Conservation (phyloP, 2,329 filamentous ascomycete genomes). For the Penicillium sp. region DNA sequence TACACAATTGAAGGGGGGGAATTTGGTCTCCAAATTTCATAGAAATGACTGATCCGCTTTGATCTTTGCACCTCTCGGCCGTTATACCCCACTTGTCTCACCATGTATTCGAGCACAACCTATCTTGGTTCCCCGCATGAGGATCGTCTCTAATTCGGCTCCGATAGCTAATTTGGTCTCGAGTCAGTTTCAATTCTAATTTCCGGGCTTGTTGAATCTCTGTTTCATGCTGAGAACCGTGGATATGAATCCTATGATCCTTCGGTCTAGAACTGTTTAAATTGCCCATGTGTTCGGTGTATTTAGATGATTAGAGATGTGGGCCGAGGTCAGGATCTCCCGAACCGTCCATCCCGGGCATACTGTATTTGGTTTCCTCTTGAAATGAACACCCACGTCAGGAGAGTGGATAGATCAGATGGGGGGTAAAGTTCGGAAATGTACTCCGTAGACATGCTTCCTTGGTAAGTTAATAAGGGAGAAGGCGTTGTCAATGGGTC, state of each 20-base stretch:
- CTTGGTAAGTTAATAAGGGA: neutral
- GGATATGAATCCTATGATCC: neutral
- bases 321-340: neutral
- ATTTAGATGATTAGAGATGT: neutral
- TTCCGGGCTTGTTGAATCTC: neutral
- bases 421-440: no score
- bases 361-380: no score
- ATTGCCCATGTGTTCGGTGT: neutral
- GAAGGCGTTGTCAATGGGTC: neutral
- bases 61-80: neutral
- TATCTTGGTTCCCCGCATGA: conserved; percentile 10
- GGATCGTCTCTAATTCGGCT: neutral
- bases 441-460: neutral
- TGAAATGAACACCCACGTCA: neutral
- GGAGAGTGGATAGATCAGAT: neutral
- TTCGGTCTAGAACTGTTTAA: no score
- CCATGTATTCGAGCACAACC: neutral
- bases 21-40: no score
- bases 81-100: neutral
- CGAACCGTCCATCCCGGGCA: neutral
- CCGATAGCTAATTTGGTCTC: neutral
- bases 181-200: neutral
- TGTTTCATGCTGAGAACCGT: neutral
- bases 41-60: neutral
- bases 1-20: neutral